Conservation (phyloP, 352 stramenopile genomes). For the Phytophthora aleatoria region DNA sequence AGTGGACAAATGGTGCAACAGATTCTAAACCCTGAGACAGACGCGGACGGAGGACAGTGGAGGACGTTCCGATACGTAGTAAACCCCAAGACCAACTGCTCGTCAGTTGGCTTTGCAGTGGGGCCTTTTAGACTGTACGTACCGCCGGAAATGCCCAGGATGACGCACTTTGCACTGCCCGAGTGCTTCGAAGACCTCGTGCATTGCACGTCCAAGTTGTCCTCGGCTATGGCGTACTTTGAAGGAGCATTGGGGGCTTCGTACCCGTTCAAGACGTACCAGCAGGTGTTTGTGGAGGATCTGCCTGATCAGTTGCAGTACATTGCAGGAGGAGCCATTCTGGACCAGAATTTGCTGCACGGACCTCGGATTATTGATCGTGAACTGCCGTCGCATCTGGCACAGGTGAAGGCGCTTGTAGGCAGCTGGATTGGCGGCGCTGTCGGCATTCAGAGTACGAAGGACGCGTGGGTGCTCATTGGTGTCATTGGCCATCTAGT, state of each 20-base stretch:
- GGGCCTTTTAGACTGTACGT: slow-evolving; percentile 80
- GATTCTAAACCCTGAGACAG: slow-evolving; percentile 58
- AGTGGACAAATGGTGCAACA: slow-evolving; percentile 88
- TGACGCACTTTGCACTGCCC: slow-evolving; percentile 85
- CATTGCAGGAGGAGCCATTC: slow-evolving; percentile 65
- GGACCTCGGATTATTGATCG: slow-evolving; percentile 83
- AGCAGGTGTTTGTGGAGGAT: slow-evolving; percentile 89
- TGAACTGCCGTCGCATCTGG: slow-evolving; percentile 79
- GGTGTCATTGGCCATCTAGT: slow-evolving; percentile 82
- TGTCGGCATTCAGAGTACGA: slow-evolving; percentile 84
- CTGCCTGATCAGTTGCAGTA: slow-evolving; percentile 74
- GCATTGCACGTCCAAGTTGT: slow-evolving; percentile 73
- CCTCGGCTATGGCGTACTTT: slow-evolving; percentile 82
- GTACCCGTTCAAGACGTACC: slow-evolving; percentile 88
- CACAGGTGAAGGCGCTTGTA: slow-evolving; percentile 77
- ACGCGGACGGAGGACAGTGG: slow-evolving; percentile 50
- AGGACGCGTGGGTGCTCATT: slow-evolving; percentile 86
- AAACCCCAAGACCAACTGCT: slow-evolving; percentile 84
- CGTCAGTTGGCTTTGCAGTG: slow-evolving; percentile 80
- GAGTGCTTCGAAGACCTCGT: slow-evolving; percentile 79
- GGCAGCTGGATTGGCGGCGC: slow-evolving; percentile 82
- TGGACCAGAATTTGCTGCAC: slow-evolving; percentile 83
- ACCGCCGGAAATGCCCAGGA: slow-evolving; percentile 74
- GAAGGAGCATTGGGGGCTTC: slow-evolving; percentile 67
- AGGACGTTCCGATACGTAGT: slow-evolving; percentile 80